Evolutionary conservation across 116 monocot genomes (phyloP).

Genomic region (Dioscorea cayenensis): DNA sequence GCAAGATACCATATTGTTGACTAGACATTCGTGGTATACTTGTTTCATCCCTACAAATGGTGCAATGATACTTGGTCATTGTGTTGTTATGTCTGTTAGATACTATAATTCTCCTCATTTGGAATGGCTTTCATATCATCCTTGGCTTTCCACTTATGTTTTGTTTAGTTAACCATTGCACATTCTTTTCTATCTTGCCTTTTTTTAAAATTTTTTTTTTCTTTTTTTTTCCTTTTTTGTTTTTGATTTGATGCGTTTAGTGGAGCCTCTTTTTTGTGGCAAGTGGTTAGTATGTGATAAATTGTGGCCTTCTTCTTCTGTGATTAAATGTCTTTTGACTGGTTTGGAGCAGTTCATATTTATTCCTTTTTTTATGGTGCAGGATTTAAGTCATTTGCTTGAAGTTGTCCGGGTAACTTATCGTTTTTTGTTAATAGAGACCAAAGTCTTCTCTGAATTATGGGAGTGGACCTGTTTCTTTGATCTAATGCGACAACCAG

Average conservation of each 20-base stretch:
- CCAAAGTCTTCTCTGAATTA: constrained; percentile 53
- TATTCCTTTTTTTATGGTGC: constrained; percentile 7
- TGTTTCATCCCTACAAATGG: too few relatives aligned
- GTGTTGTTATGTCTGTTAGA: too few relatives aligned
- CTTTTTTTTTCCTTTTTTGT: neutral
- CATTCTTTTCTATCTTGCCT: too few relatives aligned
- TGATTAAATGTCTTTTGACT: neutral
- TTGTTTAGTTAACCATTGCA: too few relatives aligned
- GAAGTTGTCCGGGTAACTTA: constrained; percentile 47
- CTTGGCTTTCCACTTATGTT: too few relatives aligned
- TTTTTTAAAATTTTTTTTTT: neutral
- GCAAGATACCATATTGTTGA: too few relatives aligned
- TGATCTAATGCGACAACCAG: constrained; percentile 35
- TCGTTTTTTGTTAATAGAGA: constrained; percentile 54
- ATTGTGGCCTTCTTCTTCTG: too few relatives aligned
- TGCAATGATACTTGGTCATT: too few relatives aligned
- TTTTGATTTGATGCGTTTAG: too few relatives aligned
- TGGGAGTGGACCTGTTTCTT: constrained; percentile 90
- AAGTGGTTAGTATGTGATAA: neutral
- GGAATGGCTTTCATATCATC: too few relatives aligned
- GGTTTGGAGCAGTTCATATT: neutral
- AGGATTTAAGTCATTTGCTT: constrained; percentile 42
- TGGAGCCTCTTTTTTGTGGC: neutral
- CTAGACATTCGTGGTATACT: too few relatives aligned
- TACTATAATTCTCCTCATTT: too few relatives aligned